phyloP scores from a whole-genome alignment of 108 stramenopile genomes.

The Mayamaea pseudoterrestris region DNA sequence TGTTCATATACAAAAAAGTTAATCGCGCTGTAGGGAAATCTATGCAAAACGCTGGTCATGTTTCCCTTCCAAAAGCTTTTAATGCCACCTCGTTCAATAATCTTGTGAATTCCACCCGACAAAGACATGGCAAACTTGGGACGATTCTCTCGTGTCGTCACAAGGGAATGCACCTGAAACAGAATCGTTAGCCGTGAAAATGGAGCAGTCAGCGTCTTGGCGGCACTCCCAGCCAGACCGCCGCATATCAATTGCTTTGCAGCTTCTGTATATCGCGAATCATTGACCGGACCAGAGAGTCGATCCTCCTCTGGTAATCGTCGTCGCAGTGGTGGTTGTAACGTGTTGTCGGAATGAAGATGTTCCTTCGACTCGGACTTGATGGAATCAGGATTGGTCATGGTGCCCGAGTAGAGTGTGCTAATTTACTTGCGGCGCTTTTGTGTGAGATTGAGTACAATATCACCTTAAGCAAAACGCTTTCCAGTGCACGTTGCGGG shows the following conservation, averaged over 20 bases:
- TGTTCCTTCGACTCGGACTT: too few relatives aligned
- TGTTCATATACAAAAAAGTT: constrained; percentile 88
- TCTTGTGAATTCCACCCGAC: constrained; percentile 52
- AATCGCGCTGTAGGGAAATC: constrained; percentile 89
- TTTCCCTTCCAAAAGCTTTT: constrained; percentile 88
- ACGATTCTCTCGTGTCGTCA: constrained; percentile 70
- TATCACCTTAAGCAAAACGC: too few relatives aligned
- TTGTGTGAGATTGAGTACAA: too few relatives aligned
- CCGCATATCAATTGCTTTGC: constrained; percentile 85
- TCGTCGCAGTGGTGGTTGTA: too few relatives aligned
- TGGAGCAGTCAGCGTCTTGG: constrained; percentile 89
- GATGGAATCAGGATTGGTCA: too few relatives aligned
- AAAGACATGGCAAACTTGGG: constrained; percentile 72
- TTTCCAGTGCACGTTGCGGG: too few relatives aligned
- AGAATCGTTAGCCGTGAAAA: constrained; percentile 81
- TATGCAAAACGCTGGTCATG: constrained; percentile 82
- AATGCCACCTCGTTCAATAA: constrained; percentile 78
- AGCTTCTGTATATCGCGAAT: constrained; percentile 44
- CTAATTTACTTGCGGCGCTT: too few relatives aligned
- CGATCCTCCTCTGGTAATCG: too few relatives aligned
- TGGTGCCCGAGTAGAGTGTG: too few relatives aligned
- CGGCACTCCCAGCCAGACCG: constrained; percentile 88
- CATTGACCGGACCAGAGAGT: too few relatives aligned
- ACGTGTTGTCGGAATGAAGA: too few relatives aligned
- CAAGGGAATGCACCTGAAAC: constrained; percentile 87